Percentiles rank a stretch among this genome's conserved stretches.
Conservation (phyloP, 2,329 filamentous ascomycete genomes). For the Phaeosphaeria sp. region DNA sequence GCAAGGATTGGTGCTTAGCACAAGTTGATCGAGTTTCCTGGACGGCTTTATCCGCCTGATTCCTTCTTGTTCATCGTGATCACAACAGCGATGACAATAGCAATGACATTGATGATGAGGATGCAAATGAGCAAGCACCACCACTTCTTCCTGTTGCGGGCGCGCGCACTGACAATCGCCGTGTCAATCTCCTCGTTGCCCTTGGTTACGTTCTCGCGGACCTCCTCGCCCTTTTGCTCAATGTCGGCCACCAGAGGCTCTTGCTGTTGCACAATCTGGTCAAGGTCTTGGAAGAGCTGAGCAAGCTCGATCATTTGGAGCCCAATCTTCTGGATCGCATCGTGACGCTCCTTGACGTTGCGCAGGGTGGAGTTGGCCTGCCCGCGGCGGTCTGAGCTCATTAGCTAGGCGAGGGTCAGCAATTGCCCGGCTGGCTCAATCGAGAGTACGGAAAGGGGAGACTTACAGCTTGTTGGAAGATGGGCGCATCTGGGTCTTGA, state of each 20-base stretch:
- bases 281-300: slow-evolving; percentile 88
- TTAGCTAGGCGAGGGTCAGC: slow-evolving; percentile 58
- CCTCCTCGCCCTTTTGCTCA: slow-evolving; percentile 85
- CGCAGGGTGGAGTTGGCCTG: slow-evolving; percentile 80
- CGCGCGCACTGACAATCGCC: slow-evolving; percentile 80
- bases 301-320: slow-evolving; percentile 85
- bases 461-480: slow-evolving; percentile 80
- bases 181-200: slow-evolving; percentile 82
- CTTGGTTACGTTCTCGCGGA: slow-evolving; percentile 82
- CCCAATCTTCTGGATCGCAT: slow-evolving; percentile 91
- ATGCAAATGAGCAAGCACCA: slow-evolving; percentile 79
- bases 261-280: slow-evolving; percentile 84
- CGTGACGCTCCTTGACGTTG: slow-evolving; percentile 83
- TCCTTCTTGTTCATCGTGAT: slow-evolving; percentile 27
- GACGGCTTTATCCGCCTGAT: too few species aligned
- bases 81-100: slow-evolving; percentile 50
- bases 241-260: slow-evolving; percentile 81
- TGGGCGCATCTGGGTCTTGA: slow-evolving; percentile 75
- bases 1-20: too few species aligned
- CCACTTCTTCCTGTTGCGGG: slow-evolving; percentile 87
- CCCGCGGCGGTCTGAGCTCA: slow-evolving; percentile 80
- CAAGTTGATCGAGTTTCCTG: too few species aligned
- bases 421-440: not conserved
- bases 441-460: not conserved
- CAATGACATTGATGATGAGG: slow-evolving; percentile 45